Evolutionary conservation across 73 alveolate species (phyloP).

Genomic region (Breviolum minutum): DNA sequence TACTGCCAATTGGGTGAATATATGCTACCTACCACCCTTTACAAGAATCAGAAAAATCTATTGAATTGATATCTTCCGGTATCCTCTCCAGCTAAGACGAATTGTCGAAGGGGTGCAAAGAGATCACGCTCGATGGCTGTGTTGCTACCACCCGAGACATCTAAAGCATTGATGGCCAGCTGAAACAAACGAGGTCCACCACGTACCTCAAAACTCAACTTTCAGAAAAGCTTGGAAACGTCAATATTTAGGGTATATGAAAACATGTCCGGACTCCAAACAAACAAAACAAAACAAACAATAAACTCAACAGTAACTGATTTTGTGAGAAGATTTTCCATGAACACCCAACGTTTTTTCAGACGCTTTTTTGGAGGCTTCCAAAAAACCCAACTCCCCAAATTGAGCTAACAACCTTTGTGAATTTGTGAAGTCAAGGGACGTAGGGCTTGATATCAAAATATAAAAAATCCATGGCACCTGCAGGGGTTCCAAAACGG

Average conservation of each 20-base stretch:
- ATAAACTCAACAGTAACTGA: too few species aligned
- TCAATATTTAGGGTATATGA: not conserved
- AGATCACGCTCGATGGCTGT: conserved; percentile 53
- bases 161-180: conserved; percentile 45
- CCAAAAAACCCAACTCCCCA: too few species aligned
- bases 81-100: conserved; percentile 26
- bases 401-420: too few species aligned
- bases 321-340: not conserved
- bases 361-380: too few species aligned
- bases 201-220: not conserved
- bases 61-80: not conserved
- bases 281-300: too few species aligned
- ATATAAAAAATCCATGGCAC: conserved; percentile 44
- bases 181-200: conserved; percentile 29
- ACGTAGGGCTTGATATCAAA: not conserved
- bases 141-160: conserved; percentile 30
- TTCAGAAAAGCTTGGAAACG: not conserved
- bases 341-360: too few species aligned
- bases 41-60: too few species aligned
- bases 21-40: too few species aligned
- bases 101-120: conserved; percentile 46
- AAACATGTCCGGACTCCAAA: not conserved
- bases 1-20: too few species aligned
- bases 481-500: not conserved
- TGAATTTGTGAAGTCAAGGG: not conserved